Percentiles rank a stretch among this genome's conserved stretches.
Evolutionary conservation across 768 basidiomycete genomes (phyloP).

Genomic region (Sistotremastrum niveocremeum): DNA sequence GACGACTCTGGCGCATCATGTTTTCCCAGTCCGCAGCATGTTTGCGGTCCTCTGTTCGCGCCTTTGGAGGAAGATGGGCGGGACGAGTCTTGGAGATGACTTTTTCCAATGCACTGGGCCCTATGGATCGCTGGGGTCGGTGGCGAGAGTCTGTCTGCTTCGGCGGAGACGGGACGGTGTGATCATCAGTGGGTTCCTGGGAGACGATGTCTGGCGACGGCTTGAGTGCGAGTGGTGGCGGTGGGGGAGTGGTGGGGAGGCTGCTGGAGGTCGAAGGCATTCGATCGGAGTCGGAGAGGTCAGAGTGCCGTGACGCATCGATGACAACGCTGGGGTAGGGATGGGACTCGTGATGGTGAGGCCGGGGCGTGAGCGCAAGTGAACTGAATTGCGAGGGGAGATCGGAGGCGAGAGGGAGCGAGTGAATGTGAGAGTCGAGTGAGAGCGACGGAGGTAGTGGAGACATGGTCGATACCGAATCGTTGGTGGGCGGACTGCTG

Average conservation of each 20-base stretch:
- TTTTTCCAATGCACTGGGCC: constrained; percentile 64
- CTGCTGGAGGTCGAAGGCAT: too few species aligned
- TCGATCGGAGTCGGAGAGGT: too few species aligned
- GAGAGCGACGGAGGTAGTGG: too few species aligned
- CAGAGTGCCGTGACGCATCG: constrained; percentile 19
- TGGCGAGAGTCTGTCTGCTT: constrained; percentile 14
- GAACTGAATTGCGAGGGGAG: too few species aligned
- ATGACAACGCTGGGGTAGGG: constrained; percentile 32
- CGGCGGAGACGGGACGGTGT: background rate
- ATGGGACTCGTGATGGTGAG: background rate
- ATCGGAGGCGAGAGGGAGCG: too few species aligned
- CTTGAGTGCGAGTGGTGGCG: constrained; percentile 19
- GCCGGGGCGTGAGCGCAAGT: too few species aligned
- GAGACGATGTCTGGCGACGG: constrained; percentile 13
- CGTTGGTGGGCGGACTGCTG: too few species aligned
- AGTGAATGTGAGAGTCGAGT: too few species aligned
- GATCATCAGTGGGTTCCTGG: background rate
- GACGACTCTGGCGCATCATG: constrained; percentile 77
- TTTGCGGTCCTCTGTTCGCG: constrained; percentile 59
- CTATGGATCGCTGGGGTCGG: constrained; percentile 37
- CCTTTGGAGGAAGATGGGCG: constrained; percentile 72
- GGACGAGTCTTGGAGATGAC: constrained; percentile 79
- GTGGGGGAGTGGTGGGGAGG: constrained; percentile 2
- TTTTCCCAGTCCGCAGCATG: constrained; percentile 77
- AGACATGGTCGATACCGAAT: too few species aligned